Evolutionary conservation across 2,329 filamentous ascomycete genomes (phyloP).

Genomic region (Chaetomium globosum): DNA sequence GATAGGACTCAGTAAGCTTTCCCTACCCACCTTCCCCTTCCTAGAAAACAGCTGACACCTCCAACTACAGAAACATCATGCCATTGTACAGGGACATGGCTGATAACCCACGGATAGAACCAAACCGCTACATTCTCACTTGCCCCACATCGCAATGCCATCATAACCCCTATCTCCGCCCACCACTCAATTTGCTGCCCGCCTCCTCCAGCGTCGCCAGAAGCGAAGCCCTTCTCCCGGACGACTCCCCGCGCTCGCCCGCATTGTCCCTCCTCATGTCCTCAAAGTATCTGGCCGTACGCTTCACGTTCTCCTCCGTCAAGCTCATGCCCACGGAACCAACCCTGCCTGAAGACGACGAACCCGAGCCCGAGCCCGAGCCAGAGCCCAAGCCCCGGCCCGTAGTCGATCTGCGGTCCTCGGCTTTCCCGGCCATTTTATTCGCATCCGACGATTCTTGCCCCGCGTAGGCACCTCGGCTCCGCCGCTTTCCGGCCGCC

Average conservation of each 20-base stretch:
- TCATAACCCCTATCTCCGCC: neutral
- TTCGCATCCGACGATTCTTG: neutral
- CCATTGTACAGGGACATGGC: conserved; percentile 1
- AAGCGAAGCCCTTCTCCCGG: neutral
- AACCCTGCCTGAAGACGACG: neutral
- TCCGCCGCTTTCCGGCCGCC: neutral
- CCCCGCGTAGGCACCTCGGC: neutral
- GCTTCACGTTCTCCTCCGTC: conserved; percentile 9
- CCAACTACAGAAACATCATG: neutral
- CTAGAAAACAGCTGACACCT: neutral
- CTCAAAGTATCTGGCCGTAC: conserved; percentile 13
- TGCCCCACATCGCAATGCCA: neutral
- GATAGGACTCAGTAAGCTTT: conserved; percentile 1
- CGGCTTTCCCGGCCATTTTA: neutral
- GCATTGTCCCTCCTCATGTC: neutral
- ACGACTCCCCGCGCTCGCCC: neutral
- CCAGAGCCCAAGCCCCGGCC: neutral
- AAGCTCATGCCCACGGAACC: neutral
- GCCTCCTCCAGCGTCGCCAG: conserved; percentile 2
- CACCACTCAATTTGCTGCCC: neutral
- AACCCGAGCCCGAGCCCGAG: neutral
- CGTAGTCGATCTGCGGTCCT: neutral
- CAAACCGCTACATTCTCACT: neutral
- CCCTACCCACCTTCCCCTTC: neutral
- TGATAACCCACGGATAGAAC: conserved; percentile 11